phyloP scores from a whole-genome alignment of 208 protist species.

The Strigomonas culicis region DNA sequence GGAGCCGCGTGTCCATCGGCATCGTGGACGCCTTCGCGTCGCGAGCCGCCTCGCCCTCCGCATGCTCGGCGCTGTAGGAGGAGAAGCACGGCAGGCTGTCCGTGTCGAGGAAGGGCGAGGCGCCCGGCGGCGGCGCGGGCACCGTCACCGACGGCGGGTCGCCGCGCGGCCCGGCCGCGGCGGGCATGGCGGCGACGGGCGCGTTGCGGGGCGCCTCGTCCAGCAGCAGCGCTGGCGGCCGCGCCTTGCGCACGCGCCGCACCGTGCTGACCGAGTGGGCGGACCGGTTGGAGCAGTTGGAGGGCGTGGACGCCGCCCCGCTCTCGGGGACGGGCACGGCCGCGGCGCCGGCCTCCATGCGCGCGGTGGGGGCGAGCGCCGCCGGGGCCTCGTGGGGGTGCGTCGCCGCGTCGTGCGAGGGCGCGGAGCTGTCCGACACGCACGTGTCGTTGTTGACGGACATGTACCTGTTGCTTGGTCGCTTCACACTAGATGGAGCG shows the following conservation, averaged over 20 bases:
- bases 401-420: background rate
- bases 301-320: background rate
- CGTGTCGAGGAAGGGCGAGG: background rate
- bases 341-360: background rate
- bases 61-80: background rate
- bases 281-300: background rate
- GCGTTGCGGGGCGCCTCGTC: no score
- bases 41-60: no score
- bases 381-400: background rate
- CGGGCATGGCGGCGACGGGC: background rate
- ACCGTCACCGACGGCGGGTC: background rate
- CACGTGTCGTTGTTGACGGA: background rate
- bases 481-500: background rate
- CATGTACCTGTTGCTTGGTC: background rate
- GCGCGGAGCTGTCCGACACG: background rate
- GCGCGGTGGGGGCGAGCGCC: no score
- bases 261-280: background rate
- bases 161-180: no score
- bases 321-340: background rate
- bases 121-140: no score
- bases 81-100: background rate
- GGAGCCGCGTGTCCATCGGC: no score
- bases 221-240: background rate
- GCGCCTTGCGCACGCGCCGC: background rate
- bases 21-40: background rate